Evolutionary conservation across 306 rosid genomes (phyloP), one percentile per base, ranked within the genome.

Genomic region (Dryas drummondii): DNA sequence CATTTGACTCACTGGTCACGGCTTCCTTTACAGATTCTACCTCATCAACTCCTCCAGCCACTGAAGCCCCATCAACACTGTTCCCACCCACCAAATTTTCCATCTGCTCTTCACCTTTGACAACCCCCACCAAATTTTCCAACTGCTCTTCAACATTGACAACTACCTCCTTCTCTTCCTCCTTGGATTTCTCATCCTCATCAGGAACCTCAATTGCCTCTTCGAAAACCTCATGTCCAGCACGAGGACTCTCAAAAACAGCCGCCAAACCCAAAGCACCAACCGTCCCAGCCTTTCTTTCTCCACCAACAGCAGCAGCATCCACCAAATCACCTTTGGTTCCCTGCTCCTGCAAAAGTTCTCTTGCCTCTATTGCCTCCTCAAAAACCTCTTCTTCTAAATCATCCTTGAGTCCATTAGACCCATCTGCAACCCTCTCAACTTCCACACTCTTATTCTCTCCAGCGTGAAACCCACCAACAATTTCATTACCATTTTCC

Each of bases 401-500:
- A 50, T 77, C 75, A 76, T 81, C 90, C 80, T 85, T 84, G 71
- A 63, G 44, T 19, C 84, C 83, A 17, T 78, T 83, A 73, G 87
- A 80, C 71, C 68, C 89, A 67, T 77, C 82, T 70, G 66, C 77
- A 7, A 50, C 37, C 53, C 69, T 71, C 76, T 78, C 87, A 65
- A 42, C 78, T 5, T 47, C 87, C 71, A 56, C 82, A 76, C 64
- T 78, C 77, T 84, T 77, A n/a, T 52, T 72, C 76, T 86, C 89
- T 41, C 55, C 87, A 81, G 44, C 72, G 26, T 77, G 71, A 77
- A 78, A 76, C 62, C 79, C 88, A 68, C 69, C 75, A 52, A 76
- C 71, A 82, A 74, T 65, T 63, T 68, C 87, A 70, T 68, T 85
- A 76, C 84, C 86, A 82, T 83, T 80, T 73, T 87, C 97, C 97